Base-by-base conservation (phyloP, 2,329 filamentous ascomycete genomes). In the Ophiocordyceps australis region DNA sequence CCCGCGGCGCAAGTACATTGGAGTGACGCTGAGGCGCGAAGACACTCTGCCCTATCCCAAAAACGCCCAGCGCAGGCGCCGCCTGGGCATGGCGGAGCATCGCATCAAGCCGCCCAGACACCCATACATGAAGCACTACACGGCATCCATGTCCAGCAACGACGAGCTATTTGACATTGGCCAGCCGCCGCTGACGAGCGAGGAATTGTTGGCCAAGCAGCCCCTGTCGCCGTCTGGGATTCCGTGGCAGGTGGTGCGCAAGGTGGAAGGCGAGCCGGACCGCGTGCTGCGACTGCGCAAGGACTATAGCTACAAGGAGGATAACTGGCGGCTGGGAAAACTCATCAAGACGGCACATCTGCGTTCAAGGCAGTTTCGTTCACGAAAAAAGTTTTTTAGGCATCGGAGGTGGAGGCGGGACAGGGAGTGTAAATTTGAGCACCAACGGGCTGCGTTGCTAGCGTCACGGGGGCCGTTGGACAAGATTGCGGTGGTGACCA, bases 1-100 rank as follows among this genome's bases (percentile, higher is more conserved):
- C 50, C 79, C 85, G 1, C 78, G 82, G 38, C 70, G 85, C 32
- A 81, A 92, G 50, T 98, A 85, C 60, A 98, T 98, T 42, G 89
- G 89, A 33, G 77, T 98, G 13, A 78, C 79, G 18, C 85, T 93
- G 50, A 66, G 85, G 47, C 81, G 82, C 45, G 60, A 73, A 11
- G 80, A 91, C 41, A 70, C 61, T 17, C 68, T 98, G 2, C 89
- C 89, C 0, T 72, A 78, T 43, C 74, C 80, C 1, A 55, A 52
- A 15, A 76, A 86, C 45, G 75, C 76, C 4, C 69, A 77, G 33
- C 70, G 80, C 29, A 68, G 74, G 41, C 67, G 89, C 37, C 66
- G 71, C 27, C 62, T 98, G 32, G 78, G 77, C 39, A 76, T 91
- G 65, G 58, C 74, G 5, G 66, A 60, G 13, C 46, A 55, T 17